These are phyloP conservation scores for Catunica adiposa DNA, from an alignment of 2,329 filamentous ascomycete genomes.

Conservation along the genomic window DNA sequence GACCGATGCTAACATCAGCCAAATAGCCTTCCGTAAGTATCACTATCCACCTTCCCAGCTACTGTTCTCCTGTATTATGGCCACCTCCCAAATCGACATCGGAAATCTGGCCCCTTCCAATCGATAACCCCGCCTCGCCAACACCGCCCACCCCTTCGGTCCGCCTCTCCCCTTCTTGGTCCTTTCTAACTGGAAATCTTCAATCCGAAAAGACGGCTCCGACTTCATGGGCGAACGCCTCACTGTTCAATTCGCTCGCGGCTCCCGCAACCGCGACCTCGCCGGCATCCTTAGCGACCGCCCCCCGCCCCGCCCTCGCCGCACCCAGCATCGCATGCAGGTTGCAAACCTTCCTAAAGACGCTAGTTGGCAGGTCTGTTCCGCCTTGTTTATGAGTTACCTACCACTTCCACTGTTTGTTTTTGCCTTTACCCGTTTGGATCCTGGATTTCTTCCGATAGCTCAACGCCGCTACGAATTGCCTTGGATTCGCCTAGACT, in stretches of 20 bases:
- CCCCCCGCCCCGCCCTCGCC: slow-evolving; percentile 58
- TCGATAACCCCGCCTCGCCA: background rate
- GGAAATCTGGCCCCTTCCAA: background rate
- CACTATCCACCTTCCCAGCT: background rate
- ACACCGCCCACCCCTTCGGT: slow-evolving; percentile 4
- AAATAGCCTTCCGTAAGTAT: slow-evolving; percentile 44
- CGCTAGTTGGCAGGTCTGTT: slow-evolving; percentile 99
- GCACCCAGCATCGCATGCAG: slow-evolving; percentile 92
- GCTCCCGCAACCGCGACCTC: slow-evolving; percentile 42
- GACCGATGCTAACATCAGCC: background rate
- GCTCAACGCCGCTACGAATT: background rate
- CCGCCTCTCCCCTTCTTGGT: background rate
- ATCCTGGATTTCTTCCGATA: background rate
- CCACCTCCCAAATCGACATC: background rate
- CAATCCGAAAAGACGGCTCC: slow-evolving; percentile 56
- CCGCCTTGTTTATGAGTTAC: slow-evolving; percentile 26
- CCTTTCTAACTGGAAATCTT: slow-evolving; percentile 11
- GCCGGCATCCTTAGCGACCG: slow-evolving; percentile 36
- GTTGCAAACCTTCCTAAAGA: slow-evolving; percentile 92
- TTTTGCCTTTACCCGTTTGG: background rate
- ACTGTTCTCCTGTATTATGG: background rate
- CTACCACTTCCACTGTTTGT: background rate
- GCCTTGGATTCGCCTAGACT: background rate
- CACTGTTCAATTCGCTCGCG: slow-evolving; percentile 94
- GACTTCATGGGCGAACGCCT: slow-evolving; percentile 96